A percentile compares a stretch with the other conserved stretches of the same genome.
phyloP scores from a whole-genome alignment of 2,329 filamentous ascomycete genomes.

The Talaromyces sp. region DNA sequence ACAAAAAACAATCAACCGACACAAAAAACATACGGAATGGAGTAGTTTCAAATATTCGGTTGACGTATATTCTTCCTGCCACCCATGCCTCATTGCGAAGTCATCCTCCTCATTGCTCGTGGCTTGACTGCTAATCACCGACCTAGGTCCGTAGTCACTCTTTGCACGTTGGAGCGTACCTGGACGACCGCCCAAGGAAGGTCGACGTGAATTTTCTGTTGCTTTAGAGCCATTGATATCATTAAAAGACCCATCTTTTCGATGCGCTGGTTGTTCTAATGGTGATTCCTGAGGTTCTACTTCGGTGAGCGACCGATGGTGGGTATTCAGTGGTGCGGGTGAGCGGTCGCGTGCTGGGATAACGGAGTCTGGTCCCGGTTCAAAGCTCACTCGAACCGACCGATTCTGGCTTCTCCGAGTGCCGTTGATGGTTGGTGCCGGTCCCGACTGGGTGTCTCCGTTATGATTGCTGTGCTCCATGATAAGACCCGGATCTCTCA shows the following conservation, averaged over 20 bases:
- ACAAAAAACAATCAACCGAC: neutral
- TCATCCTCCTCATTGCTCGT: slow-evolving; percentile 43
- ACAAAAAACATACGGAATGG: slow-evolving; percentile 60
- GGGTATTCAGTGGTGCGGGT: slow-evolving; percentile 6
- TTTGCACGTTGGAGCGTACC: slow-evolving; percentile 46
- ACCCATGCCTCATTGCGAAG: slow-evolving; percentile 70
- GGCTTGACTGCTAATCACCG: slow-evolving; percentile 26
- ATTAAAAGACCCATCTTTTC: slow-evolving; percentile 29
- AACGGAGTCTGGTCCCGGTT: slow-evolving; percentile 34
- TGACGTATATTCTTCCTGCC: slow-evolving; percentile 86
- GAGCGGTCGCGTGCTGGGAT: slow-evolving; percentile 16
- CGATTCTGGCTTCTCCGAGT: slow-evolving; percentile 22
- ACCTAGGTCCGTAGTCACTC: slow-evolving; percentile 49
- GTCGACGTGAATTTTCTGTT: slow-evolving; percentile 26
- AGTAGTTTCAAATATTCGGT: slow-evolving; percentile 82
- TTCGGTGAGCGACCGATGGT: slow-evolving; percentile 29
- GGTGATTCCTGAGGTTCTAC: slow-evolving; percentile 26
- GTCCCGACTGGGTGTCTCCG: slow-evolving; percentile 21
- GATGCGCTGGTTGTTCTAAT: slow-evolving; percentile 18
- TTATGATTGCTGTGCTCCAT: slow-evolving; percentile 29
- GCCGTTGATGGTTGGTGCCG: slow-evolving; percentile 24
- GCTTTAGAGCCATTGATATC: slow-evolving; percentile 21
- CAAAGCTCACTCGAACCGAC: slow-evolving; percentile 34
- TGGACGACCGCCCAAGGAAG: slow-evolving; percentile 30
- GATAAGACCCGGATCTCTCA: slow-evolving; percentile 33